Evolutionary conservation across 2,329 filamentous ascomycete genomes (phyloP).

Genomic region (Fusarium marasasianum): DNA sequence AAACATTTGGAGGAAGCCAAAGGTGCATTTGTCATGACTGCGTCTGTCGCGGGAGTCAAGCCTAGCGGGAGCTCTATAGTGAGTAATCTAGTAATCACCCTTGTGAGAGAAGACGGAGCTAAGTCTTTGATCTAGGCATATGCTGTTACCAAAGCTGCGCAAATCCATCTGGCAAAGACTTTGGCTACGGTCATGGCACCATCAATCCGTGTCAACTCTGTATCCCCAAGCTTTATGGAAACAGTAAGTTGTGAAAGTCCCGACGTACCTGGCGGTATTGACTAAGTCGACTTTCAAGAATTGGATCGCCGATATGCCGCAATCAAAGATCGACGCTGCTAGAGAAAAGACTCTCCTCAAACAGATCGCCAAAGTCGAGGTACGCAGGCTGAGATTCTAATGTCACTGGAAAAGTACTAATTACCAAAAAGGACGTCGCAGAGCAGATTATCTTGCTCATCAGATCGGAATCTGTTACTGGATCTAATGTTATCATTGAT

Average conservation of each 20-base stretch:
- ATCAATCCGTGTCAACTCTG: constrained; percentile 1
- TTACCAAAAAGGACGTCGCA: not conserved
- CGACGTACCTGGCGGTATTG: rapidly evolving
- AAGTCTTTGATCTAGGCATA: not conserved
- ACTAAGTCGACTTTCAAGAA: not conserved
- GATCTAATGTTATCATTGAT: not conserved
- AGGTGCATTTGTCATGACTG: constrained; percentile 4
- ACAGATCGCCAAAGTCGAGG: not conserved
- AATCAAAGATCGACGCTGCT: constrained; percentile 1
- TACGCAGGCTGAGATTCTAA: rapidly evolving
- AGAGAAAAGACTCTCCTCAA: constrained; percentile 6
- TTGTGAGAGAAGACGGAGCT: not conserved
- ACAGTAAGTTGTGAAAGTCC: not conserved
- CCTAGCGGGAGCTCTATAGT: constrained; percentile 12
- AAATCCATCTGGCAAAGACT: constrained; percentile 6
- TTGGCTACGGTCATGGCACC: constrained; percentile 12
- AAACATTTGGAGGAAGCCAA: not conserved
- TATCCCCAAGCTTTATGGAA: constrained; percentile 13
- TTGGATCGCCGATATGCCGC: not conserved
- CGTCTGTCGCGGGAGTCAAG: constrained; percentile 3
- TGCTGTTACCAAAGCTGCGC: constrained; percentile 3
- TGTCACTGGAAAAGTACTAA: rapidly evolving
- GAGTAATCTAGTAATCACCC: not conserved
- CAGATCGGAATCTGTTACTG: not conserved
- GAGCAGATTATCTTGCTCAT: not conserved